A percentile compares a stretch with the other conserved stretches of the same genome.
These are phyloP conservation scores for Senna siamea DNA, from an alignment of 306 rosid species.

Conservation along the genomic window DNA sequence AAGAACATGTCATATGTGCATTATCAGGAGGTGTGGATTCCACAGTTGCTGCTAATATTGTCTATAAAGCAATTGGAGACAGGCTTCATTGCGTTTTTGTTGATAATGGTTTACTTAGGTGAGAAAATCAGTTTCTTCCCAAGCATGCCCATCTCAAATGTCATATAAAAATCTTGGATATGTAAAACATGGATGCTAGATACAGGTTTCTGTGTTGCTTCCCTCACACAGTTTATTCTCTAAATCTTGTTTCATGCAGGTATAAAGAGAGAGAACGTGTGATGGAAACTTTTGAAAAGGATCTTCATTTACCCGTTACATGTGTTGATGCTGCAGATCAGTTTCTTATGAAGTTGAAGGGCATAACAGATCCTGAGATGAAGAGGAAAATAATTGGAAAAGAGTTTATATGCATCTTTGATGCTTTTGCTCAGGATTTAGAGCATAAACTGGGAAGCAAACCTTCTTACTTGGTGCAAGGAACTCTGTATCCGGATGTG, in stretches of 20 bases:
- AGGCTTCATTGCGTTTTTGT: slow-evolving; percentile 96
- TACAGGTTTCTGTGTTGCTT: not conserved
- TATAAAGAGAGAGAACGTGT: slow-evolving; percentile 92
- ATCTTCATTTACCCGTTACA: slow-evolving; percentile 87
- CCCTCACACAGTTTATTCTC: slow-evolving; percentile 2
- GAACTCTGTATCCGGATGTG: slow-evolving; percentile 92
- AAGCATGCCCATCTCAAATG: too few relatives aligned
- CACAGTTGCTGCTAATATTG: slow-evolving; percentile 93
- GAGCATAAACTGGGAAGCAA: slow-evolving; percentile 65
- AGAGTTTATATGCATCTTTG: slow-evolving; percentile 86
- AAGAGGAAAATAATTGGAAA: slow-evolving; percentile 93
- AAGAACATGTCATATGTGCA: slow-evolving; percentile 85
- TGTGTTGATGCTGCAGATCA: slow-evolving; percentile 75
- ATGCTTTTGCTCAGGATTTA: slow-evolving; percentile 72
- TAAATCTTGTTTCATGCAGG: slow-evolving; percentile 45
- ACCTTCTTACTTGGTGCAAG: slow-evolving; percentile 83
- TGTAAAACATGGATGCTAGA: too few relatives aligned
- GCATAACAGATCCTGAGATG: slow-evolving; percentile 87
- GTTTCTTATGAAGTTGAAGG: slow-evolving; percentile 77
- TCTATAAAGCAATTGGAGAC: slow-evolving; percentile 90
- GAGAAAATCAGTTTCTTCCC: slow-evolving; percentile 29
- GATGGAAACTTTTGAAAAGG: slow-evolving; percentile 81
- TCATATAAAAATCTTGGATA: not conserved
- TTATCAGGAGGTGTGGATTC: slow-evolving; percentile 98
- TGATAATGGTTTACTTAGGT: slow-evolving; percentile 94